Conservation (phyloP, 2,329 filamentous ascomycete species). For the Colletotrichum endophyticum region DNA sequence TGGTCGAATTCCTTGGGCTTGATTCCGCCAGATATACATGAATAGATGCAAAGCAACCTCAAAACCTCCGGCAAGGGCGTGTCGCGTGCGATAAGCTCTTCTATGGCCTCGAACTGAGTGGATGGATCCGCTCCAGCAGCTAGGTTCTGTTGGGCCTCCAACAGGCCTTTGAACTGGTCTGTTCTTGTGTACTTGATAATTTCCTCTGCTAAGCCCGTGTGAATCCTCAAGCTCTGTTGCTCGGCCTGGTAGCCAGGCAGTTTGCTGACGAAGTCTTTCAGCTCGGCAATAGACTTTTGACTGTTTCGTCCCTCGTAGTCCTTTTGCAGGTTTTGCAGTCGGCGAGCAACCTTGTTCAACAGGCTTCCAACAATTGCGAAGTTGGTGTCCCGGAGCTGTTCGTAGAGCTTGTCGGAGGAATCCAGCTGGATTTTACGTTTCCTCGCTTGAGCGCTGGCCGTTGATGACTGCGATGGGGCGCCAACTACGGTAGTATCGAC, state of each 20-base stretch:
- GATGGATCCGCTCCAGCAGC: conserved; percentile 89
- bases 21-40: conserved; percentile 86
- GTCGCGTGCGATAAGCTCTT: conserved; percentile 91
- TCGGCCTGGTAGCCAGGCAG: conserved; percentile 92
- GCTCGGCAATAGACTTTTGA: conserved; percentile 83
- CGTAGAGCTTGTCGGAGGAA: conserved; percentile 86
- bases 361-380: conserved; percentile 92
- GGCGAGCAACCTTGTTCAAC: conserved; percentile 88
- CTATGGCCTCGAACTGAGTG: conserved; percentile 87
- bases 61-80: conserved; percentile 82
- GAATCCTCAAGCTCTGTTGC: conserved; percentile 88
- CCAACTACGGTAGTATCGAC: conserved; percentile 91
- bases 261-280: conserved; percentile 94
- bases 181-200: conserved; percentile 92
- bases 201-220: conserved; percentile 91
- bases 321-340: conserved; percentile 79
- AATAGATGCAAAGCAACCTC: conserved; percentile 88
- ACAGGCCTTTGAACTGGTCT: conserved; percentile 83
- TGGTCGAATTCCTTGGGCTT: conserved; percentile 87
- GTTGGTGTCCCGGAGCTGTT: conserved; percentile 87
- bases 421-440: conserved; percentile 92
- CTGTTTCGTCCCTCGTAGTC: conserved; percentile 90
- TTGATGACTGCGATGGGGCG: conserved; percentile 66
- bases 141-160: conserved; percentile 96
- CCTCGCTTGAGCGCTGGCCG: conserved; percentile 60